These are phyloP conservation scores for Candida sojae DNA, from an alignment of 1,139 yeast species.

Conservation along the genomic window DNA sequence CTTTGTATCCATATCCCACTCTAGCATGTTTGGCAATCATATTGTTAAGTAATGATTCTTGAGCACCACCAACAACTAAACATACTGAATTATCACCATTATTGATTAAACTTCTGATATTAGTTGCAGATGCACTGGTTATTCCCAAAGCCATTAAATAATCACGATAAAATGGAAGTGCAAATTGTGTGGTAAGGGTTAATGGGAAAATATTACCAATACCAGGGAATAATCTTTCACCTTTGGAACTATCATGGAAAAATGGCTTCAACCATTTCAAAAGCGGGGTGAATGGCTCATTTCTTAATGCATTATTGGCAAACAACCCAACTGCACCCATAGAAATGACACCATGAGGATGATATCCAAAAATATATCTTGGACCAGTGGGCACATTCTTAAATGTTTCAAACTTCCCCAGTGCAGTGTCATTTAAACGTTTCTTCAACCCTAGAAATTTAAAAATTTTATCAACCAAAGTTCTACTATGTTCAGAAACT, in stretches of 20 bases:
- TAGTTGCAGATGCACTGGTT: constrained; percentile 79
- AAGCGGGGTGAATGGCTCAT: constrained; percentile 47
- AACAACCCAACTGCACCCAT: constrained; percentile 89
- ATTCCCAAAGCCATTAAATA: constrained; percentile 80
- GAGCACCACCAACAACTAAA: constrained; percentile 94
- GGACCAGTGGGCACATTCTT: constrained; percentile 60
- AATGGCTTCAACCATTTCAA: constrained; percentile 55
- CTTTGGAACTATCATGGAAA: constrained; percentile 44
- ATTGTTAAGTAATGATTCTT: constrained; percentile 69
- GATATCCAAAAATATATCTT: constrained; percentile 86
- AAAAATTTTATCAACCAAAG: constrained; percentile 39
- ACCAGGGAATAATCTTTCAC: constrained; percentile 72
- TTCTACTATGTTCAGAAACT: constrained; percentile 39
- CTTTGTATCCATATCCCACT: constrained; percentile 55
- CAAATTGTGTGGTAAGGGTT: constrained; percentile 83
- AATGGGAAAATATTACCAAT: constrained; percentile 70
- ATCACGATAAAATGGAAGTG: constrained; percentile 86
- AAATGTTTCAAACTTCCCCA: constrained; percentile 14
- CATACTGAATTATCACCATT: constrained; percentile 76
- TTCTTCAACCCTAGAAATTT: constrained; percentile 40
- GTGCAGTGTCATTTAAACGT: constrained; percentile 27
- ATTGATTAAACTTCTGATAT: constrained; percentile 63
- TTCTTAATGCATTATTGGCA: constrained; percentile 71
- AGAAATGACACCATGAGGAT: constrained; percentile 96
- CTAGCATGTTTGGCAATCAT: constrained; percentile 37